These are phyloP conservation scores for Amphichorda felina DNA, from an alignment of 2,329 filamentous ascomycete species.

Conservation along the genomic window DNA sequence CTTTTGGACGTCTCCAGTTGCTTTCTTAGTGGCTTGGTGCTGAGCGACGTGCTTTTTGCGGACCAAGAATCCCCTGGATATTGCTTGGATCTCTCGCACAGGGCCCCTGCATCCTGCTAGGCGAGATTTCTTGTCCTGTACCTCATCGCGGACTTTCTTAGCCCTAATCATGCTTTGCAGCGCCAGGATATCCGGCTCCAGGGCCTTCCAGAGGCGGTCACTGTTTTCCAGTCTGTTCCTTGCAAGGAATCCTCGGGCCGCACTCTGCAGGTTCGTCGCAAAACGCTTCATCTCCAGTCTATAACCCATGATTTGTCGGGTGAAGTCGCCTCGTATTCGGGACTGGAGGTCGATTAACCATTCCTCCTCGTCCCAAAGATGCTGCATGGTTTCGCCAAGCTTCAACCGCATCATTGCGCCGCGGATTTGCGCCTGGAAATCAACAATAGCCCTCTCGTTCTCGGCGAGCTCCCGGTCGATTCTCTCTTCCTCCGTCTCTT, in stretches of 20 bases:
- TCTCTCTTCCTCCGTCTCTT: slow-evolving; percentile 84
- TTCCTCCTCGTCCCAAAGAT: slow-evolving; percentile 77
- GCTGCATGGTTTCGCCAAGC: slow-evolving; percentile 75
- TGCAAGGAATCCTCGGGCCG: slow-evolving; percentile 62
- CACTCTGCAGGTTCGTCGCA: slow-evolving; percentile 68
- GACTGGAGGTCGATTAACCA: slow-evolving; percentile 73
- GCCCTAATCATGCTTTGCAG: slow-evolving; percentile 75
- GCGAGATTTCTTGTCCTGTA: slow-evolving; percentile 43
- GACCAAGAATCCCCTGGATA: slow-evolving; percentile 54
- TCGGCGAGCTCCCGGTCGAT: slow-evolving; percentile 73
- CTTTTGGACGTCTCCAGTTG: slow-evolving; percentile 37
- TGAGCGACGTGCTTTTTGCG: slow-evolving; percentile 45
- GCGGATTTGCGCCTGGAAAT: slow-evolving; percentile 78
- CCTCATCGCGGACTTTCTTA: slow-evolving; percentile 47
- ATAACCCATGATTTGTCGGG: slow-evolving; percentile 73
- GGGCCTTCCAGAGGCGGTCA: slow-evolving; percentile 56
- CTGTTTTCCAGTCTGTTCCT: slow-evolving; percentile 51
- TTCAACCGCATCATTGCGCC: slow-evolving; percentile 68
- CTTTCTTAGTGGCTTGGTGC: slow-evolving; percentile 40
- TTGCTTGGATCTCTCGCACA: slow-evolving; percentile 52
- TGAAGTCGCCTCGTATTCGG: slow-evolving; percentile 76
- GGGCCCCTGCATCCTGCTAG: slow-evolving; percentile 51
- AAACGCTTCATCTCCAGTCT: slow-evolving; percentile 73
- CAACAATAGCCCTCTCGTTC: slow-evolving; percentile 57
- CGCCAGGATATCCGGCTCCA: slow-evolving; percentile 60